phyloP scores from a whole-genome alignment of 495 filamentous ascomycete genomes.

The Penicillium malachiteum region DNA sequence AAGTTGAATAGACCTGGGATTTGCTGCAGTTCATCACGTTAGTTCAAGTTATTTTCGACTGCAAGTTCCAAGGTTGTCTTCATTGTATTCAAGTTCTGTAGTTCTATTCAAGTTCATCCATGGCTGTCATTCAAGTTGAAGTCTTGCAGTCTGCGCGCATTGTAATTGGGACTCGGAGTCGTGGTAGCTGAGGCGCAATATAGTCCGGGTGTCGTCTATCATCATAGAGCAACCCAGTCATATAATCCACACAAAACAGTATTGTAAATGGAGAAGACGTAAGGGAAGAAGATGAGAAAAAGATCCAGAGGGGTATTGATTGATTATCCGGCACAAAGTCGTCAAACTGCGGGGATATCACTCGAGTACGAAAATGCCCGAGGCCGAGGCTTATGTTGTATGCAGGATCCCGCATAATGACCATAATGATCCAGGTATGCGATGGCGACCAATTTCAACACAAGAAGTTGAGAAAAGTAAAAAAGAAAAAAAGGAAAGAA shows the following conservation, averaged over 20 bases:
- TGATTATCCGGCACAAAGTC: slow-evolving; percentile 1
- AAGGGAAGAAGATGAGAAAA: not conserved
- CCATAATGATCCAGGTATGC: too few relatives aligned
- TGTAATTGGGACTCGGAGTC: not conserved
- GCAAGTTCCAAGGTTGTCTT: too few relatives aligned
- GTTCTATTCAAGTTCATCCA: too few relatives aligned
- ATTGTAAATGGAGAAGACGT: not conserved
- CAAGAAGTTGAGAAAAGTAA: not conserved
- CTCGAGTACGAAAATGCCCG: slow-evolving; percentile 5
- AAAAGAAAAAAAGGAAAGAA: not conserved
- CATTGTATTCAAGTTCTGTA: too few relatives aligned
- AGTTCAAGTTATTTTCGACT: not conserved
- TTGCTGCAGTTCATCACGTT: slow-evolving; percentile 1
- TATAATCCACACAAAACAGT: too few relatives aligned
- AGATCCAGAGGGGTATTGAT: not conserved
- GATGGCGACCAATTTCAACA: not conserved
- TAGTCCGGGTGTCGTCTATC: not conserved
- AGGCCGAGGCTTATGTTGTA: slow-evolving; percentile 5
- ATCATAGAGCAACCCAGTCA: too few relatives aligned
- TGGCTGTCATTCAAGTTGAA: not conserved
- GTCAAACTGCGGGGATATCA: not conserved
- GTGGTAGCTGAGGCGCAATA: not conserved
- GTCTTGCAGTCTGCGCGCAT: not conserved
- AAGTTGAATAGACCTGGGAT: slow-evolving; percentile 6
- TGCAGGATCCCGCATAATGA: not conserved